A percentile compares a stretch with the other conserved stretches of the same genome.
Conservation (phyloP, 1,284 basidiomycete genomes). For the Ganoderma lucidum region DNA sequence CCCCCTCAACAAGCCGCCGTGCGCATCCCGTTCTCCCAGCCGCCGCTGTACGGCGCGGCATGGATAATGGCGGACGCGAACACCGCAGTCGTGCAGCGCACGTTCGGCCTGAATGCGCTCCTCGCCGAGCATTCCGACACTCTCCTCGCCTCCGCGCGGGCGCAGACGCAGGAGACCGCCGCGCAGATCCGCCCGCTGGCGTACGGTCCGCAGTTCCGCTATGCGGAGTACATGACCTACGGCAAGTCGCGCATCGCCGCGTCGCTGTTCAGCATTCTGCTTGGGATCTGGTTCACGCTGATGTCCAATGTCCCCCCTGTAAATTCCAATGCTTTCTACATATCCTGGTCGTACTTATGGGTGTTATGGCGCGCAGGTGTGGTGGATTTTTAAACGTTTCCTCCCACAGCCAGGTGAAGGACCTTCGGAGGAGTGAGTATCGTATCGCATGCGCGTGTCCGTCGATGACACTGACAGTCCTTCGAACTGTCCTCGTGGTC, state of each 20-base stretch:
- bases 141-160: neutral
- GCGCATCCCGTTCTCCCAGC: conserved; percentile 54
- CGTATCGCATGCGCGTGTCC: neutral
- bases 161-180: conserved; percentile 19
- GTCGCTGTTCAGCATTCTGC: conserved; percentile 47
- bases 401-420: conserved; percentile 67
- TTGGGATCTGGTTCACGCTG: conserved; percentile 37
- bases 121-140: conserved; percentile 9
- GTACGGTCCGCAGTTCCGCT: conserved; percentile 76
- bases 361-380: conserved; percentile 48
- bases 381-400: conserved; percentile 59
- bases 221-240: conserved; percentile 73
- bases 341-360: neutral
- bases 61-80: conserved; percentile 75
- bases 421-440: conserved; percentile 64
- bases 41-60: conserved; percentile 58
- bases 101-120: conserved; percentile 75
- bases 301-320: conserved; percentile 45
- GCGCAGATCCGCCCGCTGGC: conserved; percentile 37
- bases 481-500: too few relatives aligned
- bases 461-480: neutral
- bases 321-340: conserved; percentile 25
- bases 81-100: conserved; percentile 76
- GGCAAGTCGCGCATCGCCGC: conserved; percentile 47
- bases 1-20: conserved; percentile 47